Base-by-base conservation (phyloP, 108 stramenopile species). In the Cylindrotheca fusiformis region DNA sequence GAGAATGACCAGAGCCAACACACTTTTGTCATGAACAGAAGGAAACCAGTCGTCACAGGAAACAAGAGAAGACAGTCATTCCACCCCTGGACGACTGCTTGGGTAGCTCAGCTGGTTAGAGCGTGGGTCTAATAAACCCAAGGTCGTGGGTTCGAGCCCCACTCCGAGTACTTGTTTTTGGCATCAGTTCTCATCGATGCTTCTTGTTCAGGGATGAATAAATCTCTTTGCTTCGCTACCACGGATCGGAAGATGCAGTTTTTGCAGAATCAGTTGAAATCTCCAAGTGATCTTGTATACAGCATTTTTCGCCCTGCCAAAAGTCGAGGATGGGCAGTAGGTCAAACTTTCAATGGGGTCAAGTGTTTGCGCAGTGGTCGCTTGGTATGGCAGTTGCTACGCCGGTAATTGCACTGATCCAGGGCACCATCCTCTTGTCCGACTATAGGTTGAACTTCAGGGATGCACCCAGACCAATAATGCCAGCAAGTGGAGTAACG, bases 51-150 rank as follows among this genome's bases (percentile, higher is more conserved):
- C n/a, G n/a, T n/a, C n/a, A n/a, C n/a, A n/a, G n/a, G n/a, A n/a
- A n/a, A n/a, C n/a, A n/a, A n/a, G n/a, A n/a, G n/a, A n/a, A n/a
- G n/a, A n/a, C n/a, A n/a, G n/a, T n/a, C n/a, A n/a, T n/a, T n/a
- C n/a, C n/a, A n/a, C n/a, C n/a, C n/a, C n/a, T n/a, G n/a, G n/a
- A n/a, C n/a, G n/a, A n/a, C n/a, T n/a, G 65, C 67, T 68, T 68
- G 56, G 46, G 52, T 68, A 71, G 69, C 69, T 71, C 69, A 71
- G 69, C 48, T 71, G 69, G 69, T 71, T 71, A 71, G 69, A 71
- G 69, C 69, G 69, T 71, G 69, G 61, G 69, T 71, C 69, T 71
- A 71, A 71, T 71, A 71, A 71, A 71, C 69, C 69, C 69, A 71
- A 71, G 69, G 69, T 71, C 69, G 69, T 71, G 69, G 69, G 69